A percentile compares a stretch with the other conserved stretches of the same genome.
phyloP scores from a whole-genome alignment of 2,329 filamentous ascomycete species.

The Cryphonectria japonica region DNA sequence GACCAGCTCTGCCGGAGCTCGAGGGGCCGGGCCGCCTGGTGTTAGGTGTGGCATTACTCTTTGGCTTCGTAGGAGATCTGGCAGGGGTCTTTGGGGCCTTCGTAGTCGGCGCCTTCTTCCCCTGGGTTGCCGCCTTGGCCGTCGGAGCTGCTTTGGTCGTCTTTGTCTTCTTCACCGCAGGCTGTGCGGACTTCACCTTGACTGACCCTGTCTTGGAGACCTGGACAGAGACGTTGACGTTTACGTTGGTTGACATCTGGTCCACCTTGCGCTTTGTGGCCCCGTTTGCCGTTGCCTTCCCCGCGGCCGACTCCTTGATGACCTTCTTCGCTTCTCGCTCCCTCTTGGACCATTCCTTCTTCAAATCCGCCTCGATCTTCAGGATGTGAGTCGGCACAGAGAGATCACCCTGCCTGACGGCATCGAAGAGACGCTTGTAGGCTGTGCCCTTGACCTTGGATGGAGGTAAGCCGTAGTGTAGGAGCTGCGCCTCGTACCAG shows the following conservation, averaged over 20 bases:
- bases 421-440: constrained; percentile 62
- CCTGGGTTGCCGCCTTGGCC: background rate
- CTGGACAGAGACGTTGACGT: constrained; percentile 37
- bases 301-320: constrained; percentile 29
- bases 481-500: constrained; percentile 65
- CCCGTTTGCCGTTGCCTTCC: constrained; percentile 21
- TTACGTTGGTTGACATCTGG: constrained; percentile 33
- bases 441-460: constrained; percentile 63
- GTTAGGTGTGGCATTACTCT: background rate
- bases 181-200: constrained; percentile 25
- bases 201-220: constrained; percentile 28
- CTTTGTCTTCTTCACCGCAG: constrained; percentile 36
- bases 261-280: constrained; percentile 37
- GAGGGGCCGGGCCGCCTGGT: constrained; percentile 12
- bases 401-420: constrained; percentile 52
- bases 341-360: constrained; percentile 59
- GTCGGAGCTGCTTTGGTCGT: constrained; percentile 21
- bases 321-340: constrained; percentile 53
- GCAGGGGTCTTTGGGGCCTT: constrained; percentile 7
- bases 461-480: constrained; percentile 62
- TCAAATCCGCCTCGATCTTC: constrained; percentile 57
- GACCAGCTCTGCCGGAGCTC: background rate
- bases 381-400: constrained; percentile 52
- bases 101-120: constrained; percentile 13
- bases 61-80: constrained; percentile 29